These are phyloP conservation scores for Murraya koenigii DNA, from an alignment of 345 rosid genomes.

Conservation along the genomic window DNA sequence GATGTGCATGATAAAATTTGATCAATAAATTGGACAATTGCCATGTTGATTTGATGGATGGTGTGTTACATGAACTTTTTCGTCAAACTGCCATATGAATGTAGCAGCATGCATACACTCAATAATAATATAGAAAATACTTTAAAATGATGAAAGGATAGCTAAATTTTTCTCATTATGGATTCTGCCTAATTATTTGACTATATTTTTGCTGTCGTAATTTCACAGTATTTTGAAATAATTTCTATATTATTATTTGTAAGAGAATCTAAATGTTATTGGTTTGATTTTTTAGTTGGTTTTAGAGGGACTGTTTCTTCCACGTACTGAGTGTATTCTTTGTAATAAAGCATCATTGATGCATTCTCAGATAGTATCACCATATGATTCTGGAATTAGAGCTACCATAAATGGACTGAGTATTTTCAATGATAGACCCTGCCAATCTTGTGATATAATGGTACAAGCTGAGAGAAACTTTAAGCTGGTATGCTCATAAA, in stretches of 20 bases:
- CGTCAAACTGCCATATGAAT: background rate
- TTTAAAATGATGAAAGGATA: background rate
- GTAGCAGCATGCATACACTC: background rate
- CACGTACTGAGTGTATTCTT: conserved; percentile 61
- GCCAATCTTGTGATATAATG: conserved; percentile 56
- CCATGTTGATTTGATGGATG: background rate
- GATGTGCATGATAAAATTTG: background rate
- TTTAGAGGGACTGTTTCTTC: conserved; percentile 74
- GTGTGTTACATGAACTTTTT: background rate
- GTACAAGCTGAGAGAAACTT: conserved; percentile 45
- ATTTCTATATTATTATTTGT: background rate
- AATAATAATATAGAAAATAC: background rate
- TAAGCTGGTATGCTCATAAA: conserved; percentile 35
- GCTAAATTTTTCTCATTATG: too few species aligned
- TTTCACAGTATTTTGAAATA: too few species aligned
- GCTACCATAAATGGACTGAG: conserved; percentile 47
- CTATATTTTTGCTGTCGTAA: background rate
- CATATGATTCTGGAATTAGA: conserved; percentile 50
- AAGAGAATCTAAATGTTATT: background rate
- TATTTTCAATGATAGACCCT: conserved; percentile 41
- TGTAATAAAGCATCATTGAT: conserved; percentile 54
- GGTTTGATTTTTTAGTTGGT: too few species aligned
- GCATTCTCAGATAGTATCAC: conserved; percentile 55
- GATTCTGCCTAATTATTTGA: background rate
- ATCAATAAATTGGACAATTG: background rate